Base-by-base conservation (phyloP, 805 yeast species). In the Priceomyces fermenticarens region DNA sequence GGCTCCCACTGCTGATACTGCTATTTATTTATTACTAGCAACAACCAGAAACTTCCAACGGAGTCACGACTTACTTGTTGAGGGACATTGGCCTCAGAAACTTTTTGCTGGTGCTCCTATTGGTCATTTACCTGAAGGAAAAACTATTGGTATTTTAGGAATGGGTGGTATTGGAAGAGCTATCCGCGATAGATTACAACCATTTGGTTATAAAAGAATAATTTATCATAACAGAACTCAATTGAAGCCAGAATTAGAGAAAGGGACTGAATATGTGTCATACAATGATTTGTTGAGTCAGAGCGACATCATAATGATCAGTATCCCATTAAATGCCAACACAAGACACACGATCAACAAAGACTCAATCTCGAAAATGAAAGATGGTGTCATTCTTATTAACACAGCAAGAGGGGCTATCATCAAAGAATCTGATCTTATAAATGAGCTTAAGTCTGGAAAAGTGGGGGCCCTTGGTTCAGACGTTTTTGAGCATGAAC, bases 81-180 rank as follows among this genome's bases (percentile, higher is more conserved):
- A 64, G 28, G 90, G 89, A 15, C 67, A 77, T 41, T 88, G 95
- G 91, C 73, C 75, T 11, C 49, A 60, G 3, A 57, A 45, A 4
- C 70, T 72, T 45, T 47, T 57, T 35, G 70, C 61, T 3, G 85
- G 83, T 2, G 75, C 82, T 1, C 74, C 80, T 6, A 62, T 80
- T 35, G 95, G 95, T 6, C 75, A 76, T 54, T 90, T 83, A 54
- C 95, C 95, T 12, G 80, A 72, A 46, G 88, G 87, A 7, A 83
- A 83, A 55, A 72, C 72, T 13, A 82, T 88, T 15, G 96, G 96
- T 36, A 81, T 88, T 40, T 68, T 85, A 39, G 96, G 96, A 11
- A 74, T 88, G 78, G 96, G 96, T 27, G 95, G 95, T 28, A 88
- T 88, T 63, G 96, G 96, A 35, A 78, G 89, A 43, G 85, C 87